These are phyloP conservation scores for Leucocoprinus sp. DNA, from an alignment of 768 basidiomycete genomes.

Conservation along the genomic window DNA sequence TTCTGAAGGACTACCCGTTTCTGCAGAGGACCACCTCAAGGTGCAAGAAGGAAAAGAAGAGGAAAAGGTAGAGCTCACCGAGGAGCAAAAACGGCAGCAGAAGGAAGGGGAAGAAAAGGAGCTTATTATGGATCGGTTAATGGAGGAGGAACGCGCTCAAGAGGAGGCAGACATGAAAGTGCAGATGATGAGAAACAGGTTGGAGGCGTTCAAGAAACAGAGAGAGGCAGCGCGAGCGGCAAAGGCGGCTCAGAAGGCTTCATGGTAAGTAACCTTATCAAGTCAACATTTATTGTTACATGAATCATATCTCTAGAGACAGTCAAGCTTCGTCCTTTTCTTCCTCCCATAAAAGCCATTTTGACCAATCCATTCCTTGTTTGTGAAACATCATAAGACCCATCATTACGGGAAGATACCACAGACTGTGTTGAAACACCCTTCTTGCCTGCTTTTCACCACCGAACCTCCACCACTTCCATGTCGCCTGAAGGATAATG, in stretches of 20 bases:
- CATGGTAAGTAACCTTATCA: slow-evolving; percentile 2
- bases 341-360: slow-evolving; percentile 39
- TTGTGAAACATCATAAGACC: slow-evolving; percentile 96
- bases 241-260: slow-evolving; percentile 1
- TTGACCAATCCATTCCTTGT: slow-evolving; percentile 69
- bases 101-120: slow-evolving; percentile 70
- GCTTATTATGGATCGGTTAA: slow-evolving; percentile 74
- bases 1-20: slow-evolving; percentile 37
- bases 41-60: slow-evolving; percentile 18
- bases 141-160: slow-evolving; percentile 82
- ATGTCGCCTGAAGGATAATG: slow-evolving; percentile 60
- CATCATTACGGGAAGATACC: slow-evolving; percentile 86
- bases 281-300: neutral
- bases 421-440: slow-evolving; percentile 75
- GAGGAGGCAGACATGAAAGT: slow-evolving; percentile 84
- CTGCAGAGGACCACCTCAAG: slow-evolving; percentile 21
- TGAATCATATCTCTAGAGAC: slow-evolving; percentile 2
- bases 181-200: slow-evolving; percentile 47
- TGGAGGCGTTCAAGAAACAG: slow-evolving; percentile 48
- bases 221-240: slow-evolving; percentile 20
- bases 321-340: slow-evolving; percentile 8
- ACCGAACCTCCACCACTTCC: slow-evolving; percentile 62
- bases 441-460: slow-evolving; percentile 71
- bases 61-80: slow-evolving; percentile 27
- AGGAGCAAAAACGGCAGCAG: slow-evolving; percentile 37